A percentile compares a stretch with the other conserved stretches of the same genome.
These are phyloP conservation scores for Erythrobasidium hasegawianum DNA, from an alignment of 1,284 basidiomycete genomes.

Conservation along the genomic window DNA sequence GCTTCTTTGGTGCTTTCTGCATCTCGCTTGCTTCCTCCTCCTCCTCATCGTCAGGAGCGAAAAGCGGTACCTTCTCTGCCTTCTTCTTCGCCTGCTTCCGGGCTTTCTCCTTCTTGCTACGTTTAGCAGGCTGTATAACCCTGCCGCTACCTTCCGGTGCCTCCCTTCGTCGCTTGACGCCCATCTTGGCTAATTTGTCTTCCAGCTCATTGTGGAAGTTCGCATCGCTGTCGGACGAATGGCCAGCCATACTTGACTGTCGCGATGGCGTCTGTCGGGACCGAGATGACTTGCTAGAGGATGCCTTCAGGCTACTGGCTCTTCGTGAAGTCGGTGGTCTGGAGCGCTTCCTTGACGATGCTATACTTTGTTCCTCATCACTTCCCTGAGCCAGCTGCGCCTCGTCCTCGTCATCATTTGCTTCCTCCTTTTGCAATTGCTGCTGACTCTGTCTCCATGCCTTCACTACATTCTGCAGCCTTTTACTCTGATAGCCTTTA, in stretches of 20 bases:
- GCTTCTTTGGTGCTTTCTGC: background rate
- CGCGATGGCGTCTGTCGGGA: background rate
- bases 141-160: conserved; percentile 16
- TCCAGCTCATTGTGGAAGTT: conserved; percentile 23
- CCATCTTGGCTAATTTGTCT: conserved; percentile 30
- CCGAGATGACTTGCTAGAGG: background rate
- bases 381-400: background rate
- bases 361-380: conserved; percentile 10
- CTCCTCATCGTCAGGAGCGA: conserved; percentile 8
- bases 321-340: background rate
- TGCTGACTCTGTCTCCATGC: conserved; percentile 61
- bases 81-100: background rate
- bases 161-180: conserved; percentile 28
- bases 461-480: conserved; percentile 82
- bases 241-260: background rate
- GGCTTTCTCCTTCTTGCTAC: conserved; percentile 17
- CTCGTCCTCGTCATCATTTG: conserved; percentile 29
- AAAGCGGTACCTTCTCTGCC: conserved; percentile 2
- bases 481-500: conserved; percentile 75
- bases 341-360: background rate
- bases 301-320: background rate
- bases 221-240: background rate
- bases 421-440: conserved; percentile 26
- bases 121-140: conserved; percentile 30
- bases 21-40: background rate